These are phyloP conservation scores for Thielaviopsis euricoi DNA, from an alignment of 2,329 filamentous ascomycete genomes.

Conservation along the genomic window DNA sequence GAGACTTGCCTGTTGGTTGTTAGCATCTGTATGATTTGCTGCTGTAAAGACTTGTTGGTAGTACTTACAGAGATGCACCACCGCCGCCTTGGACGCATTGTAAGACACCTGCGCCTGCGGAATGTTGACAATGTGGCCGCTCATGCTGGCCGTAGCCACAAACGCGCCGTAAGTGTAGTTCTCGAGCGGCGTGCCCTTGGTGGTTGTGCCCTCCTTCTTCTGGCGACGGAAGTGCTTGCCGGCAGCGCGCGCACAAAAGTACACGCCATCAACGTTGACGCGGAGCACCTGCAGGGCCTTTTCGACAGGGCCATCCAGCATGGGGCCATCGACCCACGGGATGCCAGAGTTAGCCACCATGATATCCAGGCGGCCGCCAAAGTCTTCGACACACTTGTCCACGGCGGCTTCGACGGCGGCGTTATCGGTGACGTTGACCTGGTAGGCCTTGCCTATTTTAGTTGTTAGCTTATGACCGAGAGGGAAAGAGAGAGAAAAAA, in stretches of 20 bases:
- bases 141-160: slow-evolving; percentile 65
- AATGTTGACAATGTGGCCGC: slow-evolving; percentile 60
- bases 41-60: background rate
- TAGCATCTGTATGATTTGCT: background rate
- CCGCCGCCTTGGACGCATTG: slow-evolving; percentile 54
- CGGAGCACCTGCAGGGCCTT: slow-evolving; percentile 51
- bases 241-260: slow-evolving; percentile 58
- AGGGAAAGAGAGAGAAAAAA: background rate
- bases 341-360: slow-evolving; percentile 42
- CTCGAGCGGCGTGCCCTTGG: slow-evolving; percentile 43
- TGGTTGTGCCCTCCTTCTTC: slow-evolving; percentile 47
- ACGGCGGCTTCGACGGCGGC: slow-evolving; percentile 47
- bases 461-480: background rate
- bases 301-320: slow-evolving; percentile 46
- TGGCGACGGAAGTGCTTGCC: slow-evolving; percentile 55
- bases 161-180: slow-evolving; percentile 51
- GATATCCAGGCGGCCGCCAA: slow-evolving; percentile 28
- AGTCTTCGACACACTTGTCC: slow-evolving; percentile 16
- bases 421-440: slow-evolving; percentile 30
- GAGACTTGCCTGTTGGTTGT: slow-evolving; percentile 30
- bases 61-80: slow-evolving; percentile 37
- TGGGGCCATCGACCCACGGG: slow-evolving; percentile 51
- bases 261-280: slow-evolving; percentile 61
- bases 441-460: slow-evolving; percentile 40
- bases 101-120: slow-evolving; percentile 61